Evolutionary conservation across 371 early-diverging fungal species (phyloP), one percentile per base, ranked within the genome.

Genomic region (Thermomucor indicae-seudaticae): DNA sequence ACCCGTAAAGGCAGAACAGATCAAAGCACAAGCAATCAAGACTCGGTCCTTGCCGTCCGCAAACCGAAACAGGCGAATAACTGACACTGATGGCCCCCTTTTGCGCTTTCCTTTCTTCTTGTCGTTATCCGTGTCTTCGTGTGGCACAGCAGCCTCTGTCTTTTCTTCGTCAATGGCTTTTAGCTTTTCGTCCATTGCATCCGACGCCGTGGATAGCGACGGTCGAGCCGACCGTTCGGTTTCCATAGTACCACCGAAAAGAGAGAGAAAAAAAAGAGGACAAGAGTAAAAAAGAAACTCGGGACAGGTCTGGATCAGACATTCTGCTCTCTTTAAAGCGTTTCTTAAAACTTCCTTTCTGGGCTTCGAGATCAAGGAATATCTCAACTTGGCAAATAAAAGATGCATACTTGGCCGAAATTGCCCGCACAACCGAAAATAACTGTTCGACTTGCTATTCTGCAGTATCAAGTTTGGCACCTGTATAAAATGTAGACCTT

Each of bases 91-190:
- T 14, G 60, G 58, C 16, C 57, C 47, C 25, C 64, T 67, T 43
- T 63, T 47, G 45, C 67, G 63, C 32, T 70, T 62, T 30, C 68
- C 57, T 30, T 66, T 68, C 42, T 65, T 65, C 19, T 57, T 40
- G 16, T 45, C 49, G 2, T 53, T 28, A 24, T 64, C 64, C 44
- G 65, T 59, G 25, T 69, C 10, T 11, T 19, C 7, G 11, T 40
- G n/a, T 47, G 44, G 6, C 44, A 24, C 14, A 2, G 4, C 17
- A 17, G 4, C 4, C 42, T 17, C 3, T 42, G 10, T 24, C 22
- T 43, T 24, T 23, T 48, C 38, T 23, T 23, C n/a, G 20, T 39
- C 12, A 22, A 6, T 39, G n/a, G 10, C 17, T 39, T 39, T 12
- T 22, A 39, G 39, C 19, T 30, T 34, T n/a, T 12, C 47, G 12